A percentile compares a stretch with the other conserved stretches of the same genome.
phyloP scores from a whole-genome alignment of 2,329 filamentous ascomycete species.

The Clonostachys chloroleuca region DNA sequence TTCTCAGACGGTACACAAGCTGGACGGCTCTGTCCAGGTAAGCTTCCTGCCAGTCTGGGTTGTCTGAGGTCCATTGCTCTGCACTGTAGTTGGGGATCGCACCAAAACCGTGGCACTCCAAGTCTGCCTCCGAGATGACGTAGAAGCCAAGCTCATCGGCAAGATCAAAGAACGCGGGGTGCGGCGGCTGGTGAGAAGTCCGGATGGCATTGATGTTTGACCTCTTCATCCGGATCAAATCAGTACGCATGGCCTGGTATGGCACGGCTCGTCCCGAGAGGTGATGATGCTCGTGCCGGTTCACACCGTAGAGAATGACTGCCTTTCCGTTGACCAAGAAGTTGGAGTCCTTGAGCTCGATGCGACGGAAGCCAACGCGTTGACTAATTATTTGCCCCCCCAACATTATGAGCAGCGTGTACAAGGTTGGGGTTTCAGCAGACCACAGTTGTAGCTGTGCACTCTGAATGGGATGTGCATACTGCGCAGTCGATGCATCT shows the following conservation, averaged over 20 bases:
- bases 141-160: slow-evolving; percentile 63
- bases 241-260: slow-evolving; percentile 51
- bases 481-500: not conserved
- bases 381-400: slow-evolving; percentile 38
- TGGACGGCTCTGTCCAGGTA: slow-evolving; percentile 66
- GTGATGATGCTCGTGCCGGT: slow-evolving; percentile 69
- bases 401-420: slow-evolving; percentile 38
- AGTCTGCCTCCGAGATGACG: slow-evolving; percentile 47
- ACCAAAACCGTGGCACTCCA: slow-evolving; percentile 49
- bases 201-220: slow-evolving; percentile 70
- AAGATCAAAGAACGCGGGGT: slow-evolving; percentile 53
- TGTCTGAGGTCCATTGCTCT: slow-evolving; percentile 52
- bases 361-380: slow-evolving; percentile 57
- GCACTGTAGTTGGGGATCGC: slow-evolving; percentile 31
- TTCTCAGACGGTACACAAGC: slow-evolving; percentile 64
- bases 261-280: slow-evolving; percentile 58
- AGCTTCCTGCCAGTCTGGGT: slow-evolving; percentile 54
- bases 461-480: not conserved
- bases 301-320: slow-evolving; percentile 59
- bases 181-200: slow-evolving; percentile 63
- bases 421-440: slow-evolving; percentile 62
- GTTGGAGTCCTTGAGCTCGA: slow-evolving; percentile 57
- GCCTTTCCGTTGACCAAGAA: slow-evolving; percentile 59
- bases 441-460: slow-evolving; percentile 43
- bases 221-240: slow-evolving; percentile 64